A percentile compares a stretch with the other conserved stretches of the same genome.
Conservation (phyloP, 2,329 filamentous ascomycete genomes). For the Colletotrichum aenigma region DNA sequence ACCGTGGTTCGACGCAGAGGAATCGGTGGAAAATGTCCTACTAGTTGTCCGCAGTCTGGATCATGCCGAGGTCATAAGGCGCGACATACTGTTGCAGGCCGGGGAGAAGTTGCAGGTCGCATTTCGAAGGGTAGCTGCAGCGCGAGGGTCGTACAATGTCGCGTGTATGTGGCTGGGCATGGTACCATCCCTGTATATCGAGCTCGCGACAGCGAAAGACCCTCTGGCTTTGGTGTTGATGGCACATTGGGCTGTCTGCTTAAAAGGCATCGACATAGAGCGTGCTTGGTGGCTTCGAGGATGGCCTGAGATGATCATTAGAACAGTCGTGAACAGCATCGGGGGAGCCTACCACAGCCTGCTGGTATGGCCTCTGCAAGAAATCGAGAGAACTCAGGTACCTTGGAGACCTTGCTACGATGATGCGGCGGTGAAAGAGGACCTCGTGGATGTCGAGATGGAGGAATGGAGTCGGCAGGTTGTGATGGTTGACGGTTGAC, state of each 20-base stretch:
- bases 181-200: not conserved
- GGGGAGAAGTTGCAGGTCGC: not conserved
- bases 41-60: not conserved
- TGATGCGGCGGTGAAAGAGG: not conserved
- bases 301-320: not conserved
- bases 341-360: not conserved
- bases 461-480: not conserved
- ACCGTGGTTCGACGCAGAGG: not conserved
- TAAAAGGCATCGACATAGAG: not conserved
- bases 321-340: not conserved
- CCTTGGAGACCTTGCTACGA: not conserved
- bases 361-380: not conserved
- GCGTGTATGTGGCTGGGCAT: not conserved
- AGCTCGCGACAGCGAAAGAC: not conserved
- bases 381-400: not conserved
- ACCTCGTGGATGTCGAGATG: not conserved
- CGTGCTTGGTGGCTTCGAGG: not conserved
- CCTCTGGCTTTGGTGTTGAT: not conserved
- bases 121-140: not conserved
- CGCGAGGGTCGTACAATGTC: not conserved
- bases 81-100: not conserved
- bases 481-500: not conserved
- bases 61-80: not conserved
- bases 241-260: not conserved
- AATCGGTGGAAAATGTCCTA: not conserved